A percentile compares a stretch with the other conserved stretches of the same genome.
phyloP scores from a whole-genome alignment of 1,284 basidiomycete genomes.

The Omphalotus olearius region DNA sequence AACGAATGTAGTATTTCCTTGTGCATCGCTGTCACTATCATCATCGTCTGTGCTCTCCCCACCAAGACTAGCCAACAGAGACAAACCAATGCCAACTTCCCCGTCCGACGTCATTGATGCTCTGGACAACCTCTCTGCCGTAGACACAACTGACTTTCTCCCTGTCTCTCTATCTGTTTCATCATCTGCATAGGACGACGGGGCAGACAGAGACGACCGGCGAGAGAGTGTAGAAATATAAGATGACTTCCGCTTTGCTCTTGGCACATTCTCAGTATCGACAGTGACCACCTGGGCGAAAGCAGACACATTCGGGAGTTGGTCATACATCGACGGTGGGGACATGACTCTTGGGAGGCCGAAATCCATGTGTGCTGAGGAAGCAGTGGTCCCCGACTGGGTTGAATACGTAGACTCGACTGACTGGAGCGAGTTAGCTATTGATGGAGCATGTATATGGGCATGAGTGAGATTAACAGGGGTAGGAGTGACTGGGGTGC shows the following conservation, averaged over 20 bases:
- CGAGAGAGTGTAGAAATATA: no score
- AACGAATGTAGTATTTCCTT: no score
- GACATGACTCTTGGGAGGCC: constrained; percentile 6
- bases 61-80: constrained; percentile 12
- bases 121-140: neutral
- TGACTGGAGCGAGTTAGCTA: neutral
- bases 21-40: no score
- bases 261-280: no score
- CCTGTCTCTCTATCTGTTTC: no score
- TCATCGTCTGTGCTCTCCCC: constrained; percentile 13
- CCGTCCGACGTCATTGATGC: constrained; percentile 14
- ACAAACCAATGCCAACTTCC: constrained; percentile 16
- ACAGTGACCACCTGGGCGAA: no score
- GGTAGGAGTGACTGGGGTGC: constrained; percentile 5
- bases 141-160: no score
- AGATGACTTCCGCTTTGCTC: no score
- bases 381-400: neutral
- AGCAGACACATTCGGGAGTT: neutral
- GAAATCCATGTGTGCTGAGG: constrained; percentile 6
- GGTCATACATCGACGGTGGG: constrained; percentile 8
- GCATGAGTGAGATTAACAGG: constrained; percentile 3
- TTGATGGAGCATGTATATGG: constrained; percentile 3
- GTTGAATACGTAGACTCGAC: neutral
- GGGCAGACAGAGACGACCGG: no score
- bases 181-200: no score